Evolutionary conservation across 202 grass and related monocot species (phyloP).

Genomic region (Hordeum pubiflorum): DNA sequence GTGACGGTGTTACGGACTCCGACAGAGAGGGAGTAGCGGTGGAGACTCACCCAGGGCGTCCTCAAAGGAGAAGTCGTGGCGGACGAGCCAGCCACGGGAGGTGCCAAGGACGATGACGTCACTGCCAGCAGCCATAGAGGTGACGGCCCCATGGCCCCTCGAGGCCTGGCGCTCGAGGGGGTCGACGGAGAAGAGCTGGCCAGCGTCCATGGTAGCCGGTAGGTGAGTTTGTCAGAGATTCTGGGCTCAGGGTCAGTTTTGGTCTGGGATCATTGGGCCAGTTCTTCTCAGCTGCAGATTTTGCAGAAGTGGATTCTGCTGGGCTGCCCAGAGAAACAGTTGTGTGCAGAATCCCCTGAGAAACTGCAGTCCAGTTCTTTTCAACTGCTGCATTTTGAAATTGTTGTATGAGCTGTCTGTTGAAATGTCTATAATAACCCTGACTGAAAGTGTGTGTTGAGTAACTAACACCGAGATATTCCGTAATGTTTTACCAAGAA

Average conservation of each 20-base stretch:
- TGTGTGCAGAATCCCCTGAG: background rate
- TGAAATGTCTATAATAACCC: background rate
- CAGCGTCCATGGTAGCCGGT: slow-evolving; percentile 17
- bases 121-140: slow-evolving; percentile 84
- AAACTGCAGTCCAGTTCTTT: background rate
- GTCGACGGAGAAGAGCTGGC: slow-evolving; percentile 71
- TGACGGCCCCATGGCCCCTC: slow-evolving; percentile 71
- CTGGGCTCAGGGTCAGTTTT: background rate
- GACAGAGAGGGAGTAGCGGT: too few relatives aligned
- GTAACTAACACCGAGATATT: background rate
- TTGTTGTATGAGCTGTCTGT: background rate
- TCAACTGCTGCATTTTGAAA: background rate
- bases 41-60: slow-evolving; percentile 43
- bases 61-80: slow-evolving; percentile 76
- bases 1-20: too few relatives aligned
- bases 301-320: background rate
- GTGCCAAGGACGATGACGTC: slow-evolving; percentile 93
- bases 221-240: background rate
- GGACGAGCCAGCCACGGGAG: slow-evolving; percentile 84
- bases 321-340: background rate
- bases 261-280: background rate
- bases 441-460: background rate
- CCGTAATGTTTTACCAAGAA: background rate
- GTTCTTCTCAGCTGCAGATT: background rate
- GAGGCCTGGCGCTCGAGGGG: slow-evolving; percentile 73